Percentiles rank a stretch among this genome's conserved stretches.
Evolutionary conservation across 2,329 filamentous ascomycete species (phyloP).

Genomic region (Iodosphaeria phyllophila): DNA sequence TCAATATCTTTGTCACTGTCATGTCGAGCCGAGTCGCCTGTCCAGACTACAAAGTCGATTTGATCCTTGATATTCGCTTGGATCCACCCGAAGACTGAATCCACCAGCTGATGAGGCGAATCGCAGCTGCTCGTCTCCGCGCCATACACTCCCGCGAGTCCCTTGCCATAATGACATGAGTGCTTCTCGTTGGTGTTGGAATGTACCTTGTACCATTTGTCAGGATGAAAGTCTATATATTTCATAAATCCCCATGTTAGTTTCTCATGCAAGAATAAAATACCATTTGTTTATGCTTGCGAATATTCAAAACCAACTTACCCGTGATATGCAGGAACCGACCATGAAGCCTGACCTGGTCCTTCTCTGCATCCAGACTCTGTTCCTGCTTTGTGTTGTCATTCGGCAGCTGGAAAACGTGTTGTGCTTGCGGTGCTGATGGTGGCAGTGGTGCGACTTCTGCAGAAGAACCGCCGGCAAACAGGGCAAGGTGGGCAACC

Average conservation of each 20-base stretch:
- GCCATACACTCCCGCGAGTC: conserved; percentile 64
- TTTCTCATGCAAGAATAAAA: too few relatives aligned
- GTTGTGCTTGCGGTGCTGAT: conserved; percentile 8
- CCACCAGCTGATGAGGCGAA: conserved; percentile 58
- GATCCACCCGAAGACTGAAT: conserved; percentile 86
- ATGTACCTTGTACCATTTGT: conserved; percentile 68
- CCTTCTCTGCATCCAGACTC: conserved; percentile 6
- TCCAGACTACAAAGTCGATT: conserved; percentile 86
- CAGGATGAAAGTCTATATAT: conserved; percentile 68
- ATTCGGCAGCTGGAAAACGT: conserved; percentile 9
- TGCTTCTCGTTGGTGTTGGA: conserved; percentile 47
- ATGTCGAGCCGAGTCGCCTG: conserved; percentile 75
- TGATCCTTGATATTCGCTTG: conserved; percentile 54
- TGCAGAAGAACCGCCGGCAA: conserved; percentile 10
- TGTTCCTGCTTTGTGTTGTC: conserved; percentile 1
- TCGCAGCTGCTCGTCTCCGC: conserved; percentile 82
- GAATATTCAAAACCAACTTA: too few relatives aligned
- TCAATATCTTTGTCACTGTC: conserved; percentile 73
- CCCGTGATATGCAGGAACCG: conserved; percentile 81
- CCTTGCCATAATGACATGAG: conserved; percentile 65
- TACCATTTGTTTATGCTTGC: too few relatives aligned
- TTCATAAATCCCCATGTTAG: conserved; percentile 5
- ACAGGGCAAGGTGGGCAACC: too few relatives aligned
- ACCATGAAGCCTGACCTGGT: conserved; percentile 37
- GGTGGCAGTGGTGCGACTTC: conserved; percentile 9